These are phyloP conservation scores for Tetrapisispora namnaoensis DNA, from an alignment of 805 yeast genomes.

Conservation along the genomic window DNA sequence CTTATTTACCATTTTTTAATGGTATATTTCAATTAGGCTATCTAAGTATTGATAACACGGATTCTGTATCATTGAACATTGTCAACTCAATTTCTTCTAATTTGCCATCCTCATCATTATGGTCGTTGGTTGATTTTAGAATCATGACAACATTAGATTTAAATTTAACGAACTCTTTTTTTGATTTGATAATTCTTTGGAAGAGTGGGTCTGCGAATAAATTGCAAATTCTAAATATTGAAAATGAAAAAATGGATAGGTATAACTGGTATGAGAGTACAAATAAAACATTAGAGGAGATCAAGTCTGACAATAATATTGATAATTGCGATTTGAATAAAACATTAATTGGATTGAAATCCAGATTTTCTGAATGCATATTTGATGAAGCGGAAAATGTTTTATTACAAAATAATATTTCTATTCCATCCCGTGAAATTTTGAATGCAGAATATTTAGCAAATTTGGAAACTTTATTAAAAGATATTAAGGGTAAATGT, in stretches of 20 bases:
- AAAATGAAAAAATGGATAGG: slow-evolving; percentile 16
- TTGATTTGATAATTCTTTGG: slow-evolving; percentile 43
- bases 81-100: slow-evolving; percentile 15
- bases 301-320: slow-evolving; percentile 30
- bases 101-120: slow-evolving; percentile 22
- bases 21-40: slow-evolving; percentile 37
- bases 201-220: slow-evolving; percentile 51
- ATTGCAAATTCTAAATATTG: slow-evolving; percentile 30
- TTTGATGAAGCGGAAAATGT: slow-evolving; percentile 37
- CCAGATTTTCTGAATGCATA: slow-evolving; percentile 44
- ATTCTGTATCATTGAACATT: slow-evolving; percentile 6
- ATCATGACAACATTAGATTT: slow-evolving; percentile 17
- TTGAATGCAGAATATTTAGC: slow-evolving; percentile 47
- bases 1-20: slow-evolving; percentile 35
- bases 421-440: slow-evolving; percentile 14
- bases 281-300: slow-evolving; percentile 24
- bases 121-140: slow-evolving; percentile 27
- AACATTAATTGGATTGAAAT: slow-evolving; percentile 38
- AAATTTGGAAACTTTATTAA: slow-evolving; percentile 60
- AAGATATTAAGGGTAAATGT: slow-evolving; percentile 53
- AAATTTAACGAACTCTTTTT: slow-evolving; percentile 10
- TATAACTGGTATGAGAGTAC: slow-evolving; percentile 23
- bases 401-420: slow-evolving; percentile 17
- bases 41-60: slow-evolving; percentile 13
- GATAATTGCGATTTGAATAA: slow-evolving; percentile 36